Conservation (phyloP, 2,329 filamentous ascomycete genomes). For the Tricladium varicosporioides region DNA sequence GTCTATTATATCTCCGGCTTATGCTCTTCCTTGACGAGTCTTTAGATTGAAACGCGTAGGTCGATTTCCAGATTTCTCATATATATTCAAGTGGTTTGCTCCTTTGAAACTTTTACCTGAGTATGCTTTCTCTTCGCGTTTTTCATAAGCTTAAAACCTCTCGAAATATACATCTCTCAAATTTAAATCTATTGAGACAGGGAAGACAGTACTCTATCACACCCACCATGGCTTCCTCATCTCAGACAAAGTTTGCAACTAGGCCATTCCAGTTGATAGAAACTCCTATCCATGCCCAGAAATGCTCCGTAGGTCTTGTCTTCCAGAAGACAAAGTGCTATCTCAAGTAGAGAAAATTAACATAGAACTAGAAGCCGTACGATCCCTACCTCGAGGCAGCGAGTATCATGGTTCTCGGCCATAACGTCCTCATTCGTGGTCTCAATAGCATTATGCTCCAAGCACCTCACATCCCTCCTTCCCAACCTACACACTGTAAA, state of each 20-base stretch:
- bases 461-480: conserved; percentile 33
- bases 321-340: background rate
- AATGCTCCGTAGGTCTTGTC: conserved; percentile 5
- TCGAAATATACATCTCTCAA: background rate
- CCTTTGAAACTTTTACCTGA: too few relatives aligned
- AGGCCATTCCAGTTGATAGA: conserved; percentile 21
- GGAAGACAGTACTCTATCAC: background rate
- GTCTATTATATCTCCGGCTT: too few relatives aligned
- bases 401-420: conserved; percentile 30
- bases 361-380: conserved; percentile 12
- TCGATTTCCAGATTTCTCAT: too few relatives aligned
- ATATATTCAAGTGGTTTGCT: too few relatives aligned
- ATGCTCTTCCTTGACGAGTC: too few relatives aligned
- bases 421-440: conserved; percentile 39
- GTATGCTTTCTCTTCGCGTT: too few relatives aligned
- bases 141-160: too few relatives aligned
- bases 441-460: conserved; percentile 39
- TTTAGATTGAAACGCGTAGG: too few relatives aligned
- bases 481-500: too few relatives aligned
- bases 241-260: conserved; percentile 6
- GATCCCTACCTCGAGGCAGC: conserved; percentile 15
- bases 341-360: background rate
- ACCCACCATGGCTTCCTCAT: background rate
- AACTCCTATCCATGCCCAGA: conserved; percentile 18
- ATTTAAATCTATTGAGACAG: background rate